These are phyloP conservation scores for Wallacemonas sp. DNA, from an alignment of 208 protist genomes.

Conservation along the genomic window DNA sequence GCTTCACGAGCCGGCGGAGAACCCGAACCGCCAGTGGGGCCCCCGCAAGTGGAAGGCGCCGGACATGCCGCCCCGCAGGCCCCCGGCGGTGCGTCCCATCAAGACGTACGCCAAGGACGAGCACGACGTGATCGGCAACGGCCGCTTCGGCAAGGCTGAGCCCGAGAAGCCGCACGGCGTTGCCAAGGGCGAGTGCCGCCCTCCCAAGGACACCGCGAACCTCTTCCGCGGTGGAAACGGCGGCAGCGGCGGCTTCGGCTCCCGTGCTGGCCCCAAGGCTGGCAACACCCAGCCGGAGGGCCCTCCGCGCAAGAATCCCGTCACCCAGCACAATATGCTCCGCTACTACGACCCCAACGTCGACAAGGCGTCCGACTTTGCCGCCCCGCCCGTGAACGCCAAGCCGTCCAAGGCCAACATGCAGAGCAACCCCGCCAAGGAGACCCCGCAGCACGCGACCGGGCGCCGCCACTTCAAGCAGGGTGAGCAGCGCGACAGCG, in stretches of 20 bases:
- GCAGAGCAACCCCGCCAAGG: slow-evolving; percentile 37
- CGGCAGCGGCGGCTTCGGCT: neutral
- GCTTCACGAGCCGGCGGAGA: slow-evolving; percentile 56
- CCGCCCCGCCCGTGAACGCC: slow-evolving; percentile 16
- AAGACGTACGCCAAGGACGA: slow-evolving; percentile 64
- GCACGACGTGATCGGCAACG: slow-evolving; percentile 83
- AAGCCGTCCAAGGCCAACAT: slow-evolving; percentile 14
- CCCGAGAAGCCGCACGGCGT: slow-evolving; percentile 34
- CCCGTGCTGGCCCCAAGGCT: slow-evolving; percentile 10
- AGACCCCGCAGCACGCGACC: slow-evolving; percentile 7
- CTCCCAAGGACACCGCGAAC: slow-evolving; percentile 47
- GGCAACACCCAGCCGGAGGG: slow-evolving; percentile 11
- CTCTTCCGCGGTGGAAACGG: slow-evolving; percentile 31
- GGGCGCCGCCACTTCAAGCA: slow-evolving; percentile 19
- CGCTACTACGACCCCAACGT: slow-evolving; percentile 69
- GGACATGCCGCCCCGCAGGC: slow-evolving; percentile 45
- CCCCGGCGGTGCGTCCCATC: slow-evolving; percentile 52
- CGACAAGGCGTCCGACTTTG: slow-evolving; percentile 41
- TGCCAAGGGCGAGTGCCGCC: slow-evolving; percentile 44
- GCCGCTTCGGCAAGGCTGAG: slow-evolving; percentile 55
- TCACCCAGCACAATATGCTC: slow-evolving; percentile 33
- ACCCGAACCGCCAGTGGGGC: slow-evolving; percentile 43
- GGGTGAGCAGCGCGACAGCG: slow-evolving; percentile 19
- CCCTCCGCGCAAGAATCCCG: slow-evolving; percentile 21
- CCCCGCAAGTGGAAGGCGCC: slow-evolving; percentile 55